Conservation (phyloP, 176 grass and related monocot species). For the Dactylis glomerata region DNA sequence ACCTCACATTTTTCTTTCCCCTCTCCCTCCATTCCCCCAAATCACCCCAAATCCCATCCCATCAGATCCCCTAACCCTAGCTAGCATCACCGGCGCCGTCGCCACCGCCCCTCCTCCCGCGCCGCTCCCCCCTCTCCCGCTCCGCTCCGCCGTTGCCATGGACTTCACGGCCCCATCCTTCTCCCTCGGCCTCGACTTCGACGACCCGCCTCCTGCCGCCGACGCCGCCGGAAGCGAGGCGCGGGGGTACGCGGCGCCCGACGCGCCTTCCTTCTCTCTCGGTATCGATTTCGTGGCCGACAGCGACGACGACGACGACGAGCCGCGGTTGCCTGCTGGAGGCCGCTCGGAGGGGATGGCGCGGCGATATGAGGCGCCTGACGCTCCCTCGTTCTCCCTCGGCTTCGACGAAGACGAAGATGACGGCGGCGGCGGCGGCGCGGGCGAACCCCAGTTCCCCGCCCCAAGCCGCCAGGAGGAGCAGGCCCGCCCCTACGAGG, state of each 20-base stretch:
- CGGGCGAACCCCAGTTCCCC: too few relatives aligned
- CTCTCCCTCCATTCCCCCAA: neutral
- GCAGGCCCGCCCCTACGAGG: neutral
- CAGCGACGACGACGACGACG: neutral
- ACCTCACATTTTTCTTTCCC: neutral
- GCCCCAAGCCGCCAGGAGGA: neutral
- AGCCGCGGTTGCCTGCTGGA: neutral
- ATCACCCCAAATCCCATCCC: neutral
- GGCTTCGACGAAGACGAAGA: conserved; percentile 29
- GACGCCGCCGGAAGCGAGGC: neutral
- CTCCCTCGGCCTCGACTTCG: conserved; percentile 63
- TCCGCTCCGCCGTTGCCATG: conserved; percentile 19
- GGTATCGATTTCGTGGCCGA: neutral
- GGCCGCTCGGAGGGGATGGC: neutral
- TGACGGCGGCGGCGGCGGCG: neutral
- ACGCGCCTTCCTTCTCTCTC: conserved; percentile 34
- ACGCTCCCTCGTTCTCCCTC: conserved; percentile 10
- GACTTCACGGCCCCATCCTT: conserved; percentile 64
- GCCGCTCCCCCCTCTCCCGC: neutral
- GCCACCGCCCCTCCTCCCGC: neutral
- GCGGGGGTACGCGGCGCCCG: neutral
- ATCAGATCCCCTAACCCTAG: neutral
- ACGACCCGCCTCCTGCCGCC: neutral
- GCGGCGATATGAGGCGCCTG: conserved; percentile 11
- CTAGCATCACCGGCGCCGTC: neutral